These are phyloP conservation scores for Ammopiptanthus mongolicus DNA, from an alignment of 306 rosid species.

Conservation along the genomic window DNA sequence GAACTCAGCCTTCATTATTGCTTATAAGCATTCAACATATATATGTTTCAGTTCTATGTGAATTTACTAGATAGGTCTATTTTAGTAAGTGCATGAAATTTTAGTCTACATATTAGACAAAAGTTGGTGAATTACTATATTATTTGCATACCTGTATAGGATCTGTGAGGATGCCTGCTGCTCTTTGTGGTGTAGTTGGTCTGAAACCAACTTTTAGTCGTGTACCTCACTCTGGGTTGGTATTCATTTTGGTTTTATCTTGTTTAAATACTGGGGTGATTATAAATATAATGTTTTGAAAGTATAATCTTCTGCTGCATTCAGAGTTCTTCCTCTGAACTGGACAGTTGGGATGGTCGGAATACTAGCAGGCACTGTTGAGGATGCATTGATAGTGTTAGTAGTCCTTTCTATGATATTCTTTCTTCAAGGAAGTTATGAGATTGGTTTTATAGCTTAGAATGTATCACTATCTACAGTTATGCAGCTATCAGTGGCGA, in stretches of 20 bases:
- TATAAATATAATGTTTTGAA: not conserved
- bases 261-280: not conserved
- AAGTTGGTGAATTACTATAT: not conserved
- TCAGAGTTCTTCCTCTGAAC: constrained; percentile 84
- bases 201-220: constrained; percentile 83
- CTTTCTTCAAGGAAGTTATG: not conserved
- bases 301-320: constrained; percentile 11
- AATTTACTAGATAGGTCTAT: not conserved
- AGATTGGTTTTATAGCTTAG: constrained; percentile 8
- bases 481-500: constrained; percentile 79
- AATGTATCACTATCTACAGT: constrained; percentile 32
- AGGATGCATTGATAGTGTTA: constrained; percentile 76
- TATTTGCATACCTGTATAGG: constrained; percentile 39
- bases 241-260: not conserved
- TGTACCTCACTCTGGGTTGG: constrained; percentile 75
- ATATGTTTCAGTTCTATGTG: not conserved
- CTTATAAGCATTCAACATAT: not conserved
- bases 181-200: constrained; percentile 90
- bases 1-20: not conserved
- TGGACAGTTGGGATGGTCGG: constrained; percentile 96
- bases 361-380: constrained; percentile 70
- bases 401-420: constrained; percentile 19
- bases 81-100: not conserved
- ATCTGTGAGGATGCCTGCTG: constrained; percentile 89
- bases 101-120: not conserved